Conservation (phyloP, 225 moss, liverwort and hornwort species). For the Thuidium tamariscinum region DNA sequence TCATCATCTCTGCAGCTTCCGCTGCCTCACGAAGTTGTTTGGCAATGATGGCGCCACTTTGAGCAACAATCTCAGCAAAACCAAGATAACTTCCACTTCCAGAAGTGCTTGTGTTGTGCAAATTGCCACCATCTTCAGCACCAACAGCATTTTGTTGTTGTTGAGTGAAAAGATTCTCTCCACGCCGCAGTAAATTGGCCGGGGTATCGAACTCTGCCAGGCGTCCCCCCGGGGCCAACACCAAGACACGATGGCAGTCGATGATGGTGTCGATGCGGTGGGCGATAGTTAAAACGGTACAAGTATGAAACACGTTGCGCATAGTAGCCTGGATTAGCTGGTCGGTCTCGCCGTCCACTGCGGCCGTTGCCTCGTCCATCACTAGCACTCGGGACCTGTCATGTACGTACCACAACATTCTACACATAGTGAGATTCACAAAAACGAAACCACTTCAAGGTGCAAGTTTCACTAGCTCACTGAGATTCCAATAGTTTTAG, state of each 20-base stretch:
- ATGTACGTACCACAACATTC: background rate
- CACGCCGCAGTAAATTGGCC: background rate
- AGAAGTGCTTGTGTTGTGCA: background rate
- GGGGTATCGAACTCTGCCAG: constrained; percentile 8
- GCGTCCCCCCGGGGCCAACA: constrained; percentile 28
- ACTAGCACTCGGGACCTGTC: constrained; percentile 49
- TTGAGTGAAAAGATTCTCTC: background rate
- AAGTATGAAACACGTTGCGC: constrained; percentile 30
- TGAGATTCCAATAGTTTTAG: too few relatives aligned
- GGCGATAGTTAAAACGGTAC: constrained; percentile 59
- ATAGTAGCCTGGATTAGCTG: constrained; percentile 52
- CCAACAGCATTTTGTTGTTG: background rate
- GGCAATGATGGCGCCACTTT: background rate
- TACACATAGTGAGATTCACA: background rate
- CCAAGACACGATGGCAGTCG: constrained; percentile 55
- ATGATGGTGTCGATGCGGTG: constrained; percentile 48
- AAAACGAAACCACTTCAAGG: background rate
- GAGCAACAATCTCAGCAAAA: constrained; percentile 5
- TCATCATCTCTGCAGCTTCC: background rate
- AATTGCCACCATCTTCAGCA: background rate
- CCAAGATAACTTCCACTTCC: background rate
- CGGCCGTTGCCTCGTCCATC: constrained; percentile 74
- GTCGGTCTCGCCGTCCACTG: constrained; percentile 65
- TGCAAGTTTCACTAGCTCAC: background rate
- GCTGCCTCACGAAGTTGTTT: constrained; percentile 12